A percentile compares a stretch with the other conserved stretches of the same genome.
phyloP scores from a whole-genome alignment of 345 rosid species.

The Populus davidiana region DNA sequence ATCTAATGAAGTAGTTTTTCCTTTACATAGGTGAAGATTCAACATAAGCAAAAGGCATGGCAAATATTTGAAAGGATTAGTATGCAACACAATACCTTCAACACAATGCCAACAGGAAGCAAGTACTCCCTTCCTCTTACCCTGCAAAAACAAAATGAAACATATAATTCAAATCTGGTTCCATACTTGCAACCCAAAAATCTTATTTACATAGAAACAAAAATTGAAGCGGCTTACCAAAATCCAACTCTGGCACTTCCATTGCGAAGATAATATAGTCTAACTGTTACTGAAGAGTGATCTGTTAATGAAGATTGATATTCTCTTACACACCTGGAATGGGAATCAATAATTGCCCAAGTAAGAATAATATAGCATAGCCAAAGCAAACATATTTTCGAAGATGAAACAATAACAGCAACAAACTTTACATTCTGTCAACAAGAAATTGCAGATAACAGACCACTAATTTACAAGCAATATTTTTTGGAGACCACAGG shows the following conservation, averaged over 20 bases:
- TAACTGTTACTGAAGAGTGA: slow-evolving; percentile 59
- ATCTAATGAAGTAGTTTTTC: too few relatives aligned
- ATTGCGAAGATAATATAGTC: slow-evolving; percentile 78
- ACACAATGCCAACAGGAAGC: slow-evolving; percentile 83
- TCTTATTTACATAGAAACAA: not conserved
- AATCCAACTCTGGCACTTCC: slow-evolving; percentile 97
- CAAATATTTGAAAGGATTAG: not conserved
- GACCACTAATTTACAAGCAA: not conserved
- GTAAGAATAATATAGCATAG: not conserved
- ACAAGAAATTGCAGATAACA: not conserved
- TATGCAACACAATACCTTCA: slow-evolving; percentile 56
- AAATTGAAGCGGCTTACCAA: slow-evolving; percentile 56
- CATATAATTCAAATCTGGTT: not conserved
- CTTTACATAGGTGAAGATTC: not conserved
- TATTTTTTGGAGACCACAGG: too few relatives aligned
- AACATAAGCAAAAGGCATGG: not conserved
- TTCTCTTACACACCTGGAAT: slow-evolving; percentile 80
- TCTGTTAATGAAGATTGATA: slow-evolving; percentile 51
- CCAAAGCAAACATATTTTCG: not conserved
- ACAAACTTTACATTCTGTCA: not conserved
- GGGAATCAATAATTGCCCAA: slow-evolving; percentile 4
- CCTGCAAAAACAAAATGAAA: slow-evolving; percentile 44
- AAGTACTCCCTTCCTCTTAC: slow-evolving; percentile 77
- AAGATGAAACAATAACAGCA: not conserved
- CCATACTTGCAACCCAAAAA: not conserved